Evolutionary conservation across 768 basidiomycete genomes (phyloP).

Genomic region (Leccinellum rugosiceps): DNA sequence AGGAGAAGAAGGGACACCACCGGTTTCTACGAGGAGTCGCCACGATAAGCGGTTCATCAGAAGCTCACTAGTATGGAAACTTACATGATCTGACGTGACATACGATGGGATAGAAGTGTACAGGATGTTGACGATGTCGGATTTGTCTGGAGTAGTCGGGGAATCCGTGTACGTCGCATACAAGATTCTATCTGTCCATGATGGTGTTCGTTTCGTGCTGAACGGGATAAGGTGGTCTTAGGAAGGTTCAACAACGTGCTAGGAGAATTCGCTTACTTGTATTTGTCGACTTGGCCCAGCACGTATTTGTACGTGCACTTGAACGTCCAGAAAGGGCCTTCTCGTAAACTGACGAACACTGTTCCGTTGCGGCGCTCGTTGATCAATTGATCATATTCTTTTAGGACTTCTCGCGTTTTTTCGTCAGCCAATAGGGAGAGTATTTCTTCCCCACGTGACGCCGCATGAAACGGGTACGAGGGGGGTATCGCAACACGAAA

Average conservation of each 20-base stretch:
- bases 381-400: conserved; percentile 71
- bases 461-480: conserved; percentile 43
- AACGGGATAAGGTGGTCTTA: not conserved
- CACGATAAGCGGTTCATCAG: not conserved
- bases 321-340: conserved; percentile 87
- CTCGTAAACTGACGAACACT: conserved; percentile 69
- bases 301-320: conserved; percentile 90
- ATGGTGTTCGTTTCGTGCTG: conserved; percentile 70
- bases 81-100: conserved; percentile 86
- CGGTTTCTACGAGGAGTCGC: conserved; percentile 62
- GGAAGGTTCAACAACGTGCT: not conserved
- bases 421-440: conserved; percentile 45
- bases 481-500: conserved; percentile 74
- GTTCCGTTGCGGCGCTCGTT: conserved; percentile 60
- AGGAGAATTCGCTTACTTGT: conserved; percentile 49
- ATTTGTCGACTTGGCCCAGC: conserved; percentile 78
- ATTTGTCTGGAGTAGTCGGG: conserved; percentile 45
- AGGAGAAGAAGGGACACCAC: conserved; percentile 72
- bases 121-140: conserved; percentile 59
- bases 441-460: conserved; percentile 36
- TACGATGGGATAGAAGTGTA: conserved; percentile 83
- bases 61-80: conserved; percentile 16
- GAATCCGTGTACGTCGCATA: conserved; percentile 76
- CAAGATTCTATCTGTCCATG: conserved; percentile 93
- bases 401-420: conserved; percentile 53